These are phyloP conservation scores for Candida xyloterini DNA, from an alignment of 805 yeast species.

Conservation along the genomic window DNA sequence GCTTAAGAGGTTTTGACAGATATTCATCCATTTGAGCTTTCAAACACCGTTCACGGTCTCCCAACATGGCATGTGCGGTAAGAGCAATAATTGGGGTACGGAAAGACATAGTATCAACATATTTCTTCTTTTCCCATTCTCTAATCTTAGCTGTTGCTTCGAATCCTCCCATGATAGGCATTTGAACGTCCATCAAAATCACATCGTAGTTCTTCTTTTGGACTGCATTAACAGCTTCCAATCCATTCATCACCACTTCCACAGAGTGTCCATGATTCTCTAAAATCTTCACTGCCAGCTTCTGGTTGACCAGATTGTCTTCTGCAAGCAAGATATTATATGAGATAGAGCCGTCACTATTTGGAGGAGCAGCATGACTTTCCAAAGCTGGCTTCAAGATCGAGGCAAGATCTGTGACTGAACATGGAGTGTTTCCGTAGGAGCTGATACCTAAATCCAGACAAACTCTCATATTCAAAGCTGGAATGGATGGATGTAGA, in stretches of 20 bases:
- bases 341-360: constrained; percentile 72
- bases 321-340: constrained; percentile 79
- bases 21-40: constrained; percentile 93
- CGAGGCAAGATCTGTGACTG: constrained; percentile 76
- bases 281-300: constrained; percentile 77
- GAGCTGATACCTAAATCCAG: constrained; percentile 84
- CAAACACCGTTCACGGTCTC: constrained; percentile 82
- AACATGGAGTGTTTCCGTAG: constrained; percentile 86
- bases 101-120: constrained; percentile 63
- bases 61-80: constrained; percentile 93
- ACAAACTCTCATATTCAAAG: constrained; percentile 76
- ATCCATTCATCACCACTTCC: constrained; percentile 82
- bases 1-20: constrained; percentile 83
- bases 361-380: constrained; percentile 74
- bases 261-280: constrained; percentile 85
- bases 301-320: constrained; percentile 84
- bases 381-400: constrained; percentile 83
- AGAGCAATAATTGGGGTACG: constrained; percentile 86
- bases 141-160: constrained; percentile 86
- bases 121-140: constrained; percentile 83
- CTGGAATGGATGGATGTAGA: constrained; percentile 71
- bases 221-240: constrained; percentile 76
- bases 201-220: constrained; percentile 69
- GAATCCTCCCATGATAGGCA: constrained; percentile 95
- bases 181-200: constrained; percentile 88